Conservation (phyloP, 2,329 filamentous ascomycete species). For the Scedosporium apiospermum region DNA sequence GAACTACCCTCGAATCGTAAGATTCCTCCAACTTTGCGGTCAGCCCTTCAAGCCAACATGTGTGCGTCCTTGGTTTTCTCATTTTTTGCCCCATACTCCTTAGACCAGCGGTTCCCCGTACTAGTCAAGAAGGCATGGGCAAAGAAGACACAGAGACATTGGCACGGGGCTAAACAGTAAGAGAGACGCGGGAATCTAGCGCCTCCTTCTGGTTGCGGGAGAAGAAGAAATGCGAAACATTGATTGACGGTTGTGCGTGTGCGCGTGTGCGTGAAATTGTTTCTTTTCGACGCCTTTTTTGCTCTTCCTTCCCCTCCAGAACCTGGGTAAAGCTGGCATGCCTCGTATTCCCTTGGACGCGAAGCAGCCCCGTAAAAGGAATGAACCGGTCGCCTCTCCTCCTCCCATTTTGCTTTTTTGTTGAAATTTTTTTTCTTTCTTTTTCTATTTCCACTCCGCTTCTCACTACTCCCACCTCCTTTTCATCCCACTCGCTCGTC, state of each 20-base stretch:
- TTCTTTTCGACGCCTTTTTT: no score
- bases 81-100: not conserved
- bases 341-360: no score
- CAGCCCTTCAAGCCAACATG: no score
- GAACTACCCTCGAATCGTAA: no score
- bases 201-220: not conserved
- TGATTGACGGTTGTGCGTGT: not conserved
- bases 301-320: no score
- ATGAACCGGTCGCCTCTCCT: not conserved
- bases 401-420: not conserved
- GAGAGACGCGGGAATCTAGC: not conserved
- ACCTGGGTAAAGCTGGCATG: no score
- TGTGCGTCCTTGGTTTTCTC: no score
- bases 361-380: not conserved
- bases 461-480: not conserved
- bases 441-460: not conserved
- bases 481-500: not conserved
- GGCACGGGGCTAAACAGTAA: constrained; percentile 6
- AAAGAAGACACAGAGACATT: not conserved
- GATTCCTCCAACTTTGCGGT: no score
- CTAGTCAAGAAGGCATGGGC: not conserved
- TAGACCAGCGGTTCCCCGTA: not conserved
- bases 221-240: not conserved
- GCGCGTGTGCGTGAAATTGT: not conserved
- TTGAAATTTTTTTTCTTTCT: not conserved